A percentile compares a stretch with the other conserved stretches of the same genome.
Conservation (phyloP, 108 stramenopile genomes). For the Skeletonema potamos region DNA sequence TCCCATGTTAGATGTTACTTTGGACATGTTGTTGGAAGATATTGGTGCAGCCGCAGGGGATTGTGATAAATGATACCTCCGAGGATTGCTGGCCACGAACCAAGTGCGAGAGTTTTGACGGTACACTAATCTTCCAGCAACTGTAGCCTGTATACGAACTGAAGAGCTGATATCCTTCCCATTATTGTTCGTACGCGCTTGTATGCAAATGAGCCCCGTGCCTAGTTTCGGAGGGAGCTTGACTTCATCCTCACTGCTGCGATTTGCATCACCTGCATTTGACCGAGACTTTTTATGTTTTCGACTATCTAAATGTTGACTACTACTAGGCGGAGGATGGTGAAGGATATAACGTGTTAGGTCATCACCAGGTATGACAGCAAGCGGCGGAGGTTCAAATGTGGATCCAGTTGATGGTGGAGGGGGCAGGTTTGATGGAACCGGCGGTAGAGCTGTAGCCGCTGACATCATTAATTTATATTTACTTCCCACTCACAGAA, state of each 20-base stretch:
- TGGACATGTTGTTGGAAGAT: constrained; percentile 4
- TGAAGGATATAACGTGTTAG: constrained; percentile 33
- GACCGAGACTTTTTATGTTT: constrained; percentile 29
- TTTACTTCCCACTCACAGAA: too few relatives aligned
- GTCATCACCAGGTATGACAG: constrained; percentile 43
- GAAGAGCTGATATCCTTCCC: background rate
- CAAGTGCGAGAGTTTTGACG: constrained; percentile 35
- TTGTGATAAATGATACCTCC: constrained; percentile 28
- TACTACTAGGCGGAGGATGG: constrained; percentile 20
- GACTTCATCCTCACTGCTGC: background rate
- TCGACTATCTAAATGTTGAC: background rate
- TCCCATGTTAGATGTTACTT: constrained; percentile 9
- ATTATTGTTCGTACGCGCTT: background rate
- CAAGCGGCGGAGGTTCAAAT: constrained; percentile 31
- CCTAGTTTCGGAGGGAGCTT: constrained; percentile 28
- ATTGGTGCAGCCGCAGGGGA: constrained; percentile 12
- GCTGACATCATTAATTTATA: background rate
- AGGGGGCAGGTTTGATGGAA: background rate
- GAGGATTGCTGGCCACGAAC: constrained; percentile 40
- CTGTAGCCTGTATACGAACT: constrained; percentile 29
- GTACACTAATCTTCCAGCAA: constrained; percentile 36
- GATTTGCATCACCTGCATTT: constrained; percentile 5
- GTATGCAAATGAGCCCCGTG: constrained; percentile 20
- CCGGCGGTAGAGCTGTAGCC: constrained; percentile 6
- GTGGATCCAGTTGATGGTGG: constrained; percentile 11